Conservation (phyloP, 768 basidiomycete species). For the Trametes cubensis region DNA sequence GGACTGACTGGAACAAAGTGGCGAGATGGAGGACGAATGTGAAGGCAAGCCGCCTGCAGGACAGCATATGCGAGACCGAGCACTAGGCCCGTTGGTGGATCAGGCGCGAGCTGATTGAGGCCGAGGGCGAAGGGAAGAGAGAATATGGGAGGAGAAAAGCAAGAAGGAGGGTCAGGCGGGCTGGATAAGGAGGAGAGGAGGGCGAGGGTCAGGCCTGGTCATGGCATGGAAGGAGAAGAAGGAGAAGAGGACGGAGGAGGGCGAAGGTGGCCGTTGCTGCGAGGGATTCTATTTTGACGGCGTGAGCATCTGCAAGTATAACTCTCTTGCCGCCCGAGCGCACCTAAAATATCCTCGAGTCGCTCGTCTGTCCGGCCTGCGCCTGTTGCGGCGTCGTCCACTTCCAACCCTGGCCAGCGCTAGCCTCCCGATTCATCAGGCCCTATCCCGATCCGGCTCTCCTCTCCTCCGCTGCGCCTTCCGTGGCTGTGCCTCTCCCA, state of each 20-base stretch:
- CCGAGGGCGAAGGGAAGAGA: background rate
- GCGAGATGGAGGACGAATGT: constrained; percentile 11
- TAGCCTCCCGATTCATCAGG: no score
- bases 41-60: constrained; percentile 5
- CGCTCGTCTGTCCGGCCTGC: no score
- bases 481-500: constrained; percentile 3
- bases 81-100: constrained; percentile 7
- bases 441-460: background rate
- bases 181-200: constrained; percentile 8
- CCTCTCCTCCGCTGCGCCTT: background rate
- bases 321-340: background rate
- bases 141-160: background rate
- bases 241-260: background rate
- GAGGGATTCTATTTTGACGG: background rate
- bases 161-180: background rate
- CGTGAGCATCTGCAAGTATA: background rate
- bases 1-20: constrained; percentile 11
- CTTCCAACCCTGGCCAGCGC: no score
- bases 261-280: background rate
- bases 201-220: constrained; percentile 11
- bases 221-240: constrained; percentile 20
- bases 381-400: no score
- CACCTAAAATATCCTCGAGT: constrained; percentile 8
- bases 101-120: background rate
- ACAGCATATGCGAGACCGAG: constrained; percentile 21